A percentile compares a stretch with the other conserved stretches of the same genome.
Evolutionary conservation across 352 stramenopile genomes (phyloP).

Genomic region (Globisporangium sylvaticum): DNA sequence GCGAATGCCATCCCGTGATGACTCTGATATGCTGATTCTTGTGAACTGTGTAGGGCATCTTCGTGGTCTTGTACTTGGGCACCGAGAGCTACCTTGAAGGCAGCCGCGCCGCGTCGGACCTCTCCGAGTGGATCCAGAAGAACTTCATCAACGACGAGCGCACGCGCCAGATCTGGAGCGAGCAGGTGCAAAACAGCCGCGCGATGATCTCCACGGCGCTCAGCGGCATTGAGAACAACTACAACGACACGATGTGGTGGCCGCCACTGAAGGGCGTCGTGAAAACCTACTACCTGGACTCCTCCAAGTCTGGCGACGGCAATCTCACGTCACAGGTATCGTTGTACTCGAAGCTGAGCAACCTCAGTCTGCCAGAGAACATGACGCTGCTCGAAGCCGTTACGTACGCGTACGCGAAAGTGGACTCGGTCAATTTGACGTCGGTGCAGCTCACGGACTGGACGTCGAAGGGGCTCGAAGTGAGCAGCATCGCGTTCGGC

Average conservation of each 20-base stretch:
- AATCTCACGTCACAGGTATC: conserved; percentile 45
- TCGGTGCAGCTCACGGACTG: conserved; percentile 82
- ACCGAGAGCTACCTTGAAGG: conserved; percentile 87
- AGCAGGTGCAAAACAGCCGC: conserved; percentile 80
- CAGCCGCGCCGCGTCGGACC: conserved; percentile 59
- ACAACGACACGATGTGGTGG: conserved; percentile 90
- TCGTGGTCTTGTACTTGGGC: conserved; percentile 79
- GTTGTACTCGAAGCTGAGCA: conserved; percentile 45
- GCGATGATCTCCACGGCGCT: conserved; percentile 78
- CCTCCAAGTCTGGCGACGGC: conserved; percentile 49
- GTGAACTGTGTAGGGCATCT: conserved; percentile 41
- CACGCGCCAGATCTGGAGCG: conserved; percentile 74
- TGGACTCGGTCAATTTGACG: conserved; percentile 84
- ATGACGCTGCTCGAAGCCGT: conserved; percentile 78
- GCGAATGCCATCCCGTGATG: not conserved
- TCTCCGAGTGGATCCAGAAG: conserved; percentile 79
- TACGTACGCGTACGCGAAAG: conserved; percentile 76
- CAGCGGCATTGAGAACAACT: conserved; percentile 78
- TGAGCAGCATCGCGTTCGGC: conserved; percentile 76
- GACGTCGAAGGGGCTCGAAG: conserved; percentile 81
- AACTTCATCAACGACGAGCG: conserved; percentile 89
- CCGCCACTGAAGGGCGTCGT: conserved; percentile 76
- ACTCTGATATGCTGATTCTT: conserved; percentile 5
- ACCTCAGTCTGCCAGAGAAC: conserved; percentile 57
- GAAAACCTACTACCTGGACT: conserved; percentile 80